phyloP scores from a whole-genome alignment of 345 rosid genomes.

The Boechera stricta region DNA sequence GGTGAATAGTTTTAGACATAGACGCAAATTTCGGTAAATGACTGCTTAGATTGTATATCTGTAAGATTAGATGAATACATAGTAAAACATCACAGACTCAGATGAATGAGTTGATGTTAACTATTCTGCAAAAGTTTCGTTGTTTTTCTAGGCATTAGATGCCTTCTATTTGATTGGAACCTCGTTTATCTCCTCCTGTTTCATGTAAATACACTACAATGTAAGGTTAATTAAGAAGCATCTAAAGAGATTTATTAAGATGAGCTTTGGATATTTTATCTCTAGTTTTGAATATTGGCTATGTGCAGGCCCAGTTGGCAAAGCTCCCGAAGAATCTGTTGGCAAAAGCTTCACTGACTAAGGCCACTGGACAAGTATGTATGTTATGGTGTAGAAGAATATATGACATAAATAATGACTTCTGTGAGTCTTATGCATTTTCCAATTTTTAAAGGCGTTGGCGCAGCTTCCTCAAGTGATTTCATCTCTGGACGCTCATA shows the following conservation, averaged over 20 bases:
- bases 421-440: not conserved
- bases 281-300: not conserved
- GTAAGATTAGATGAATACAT: too few relatives aligned
- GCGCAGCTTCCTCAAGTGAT: constrained; percentile 84
- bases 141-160: not conserved
- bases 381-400: not conserved
- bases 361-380: constrained; percentile 78
- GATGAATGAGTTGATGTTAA: too few relatives aligned
- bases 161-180: not conserved
- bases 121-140: not conserved
- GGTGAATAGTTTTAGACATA: not conserved
- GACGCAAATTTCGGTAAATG: not conserved
- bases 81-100: too few relatives aligned
- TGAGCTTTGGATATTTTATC: constrained; percentile 8
- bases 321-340: constrained; percentile 85
- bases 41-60: too few relatives aligned
- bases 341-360: constrained; percentile 69
- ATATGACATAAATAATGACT: not conserved
- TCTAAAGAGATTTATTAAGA: constrained; percentile 1
- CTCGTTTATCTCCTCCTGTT: not conserved
- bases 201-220: not conserved
- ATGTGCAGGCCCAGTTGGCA: constrained; percentile 61
- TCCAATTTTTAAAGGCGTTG: constrained; percentile 52
- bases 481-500: constrained; percentile 78
- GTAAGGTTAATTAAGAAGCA: constrained; percentile 11